phyloP scores from a whole-genome alignment of 2,329 filamentous ascomycete species.

The Dichotomopilus funicola region DNA sequence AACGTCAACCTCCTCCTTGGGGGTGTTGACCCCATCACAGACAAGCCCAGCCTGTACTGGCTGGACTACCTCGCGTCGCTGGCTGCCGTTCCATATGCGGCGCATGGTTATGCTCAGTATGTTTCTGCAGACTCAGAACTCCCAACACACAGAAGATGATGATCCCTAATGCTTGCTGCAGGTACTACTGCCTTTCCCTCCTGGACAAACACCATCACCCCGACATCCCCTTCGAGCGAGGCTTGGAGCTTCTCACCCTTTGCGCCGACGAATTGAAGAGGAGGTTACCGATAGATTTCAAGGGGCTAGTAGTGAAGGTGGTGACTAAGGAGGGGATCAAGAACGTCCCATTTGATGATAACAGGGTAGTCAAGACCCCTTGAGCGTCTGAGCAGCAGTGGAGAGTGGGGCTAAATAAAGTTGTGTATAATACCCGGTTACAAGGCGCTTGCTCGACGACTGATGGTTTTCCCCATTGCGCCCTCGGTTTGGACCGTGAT shows the following conservation, averaged over 20 bases:
- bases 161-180: slow-evolving; percentile 32
- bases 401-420: slow-evolving; percentile 8
- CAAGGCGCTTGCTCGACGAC: slow-evolving; percentile 7
- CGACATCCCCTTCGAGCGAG: slow-evolving; percentile 81
- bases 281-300: slow-evolving; percentile 96
- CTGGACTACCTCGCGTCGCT: slow-evolving; percentile 90
- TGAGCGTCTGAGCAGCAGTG: slow-evolving; percentile 30
- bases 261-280: slow-evolving; percentile 97
- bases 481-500: slow-evolving; percentile 8
- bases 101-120: slow-evolving; percentile 95
- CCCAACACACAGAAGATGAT: background rate
- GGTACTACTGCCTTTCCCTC: slow-evolving; percentile 96
- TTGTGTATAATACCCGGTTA: slow-evolving; percentile 25
- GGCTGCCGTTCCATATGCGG: slow-evolving; percentile 86
- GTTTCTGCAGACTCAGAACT: slow-evolving; percentile 26
- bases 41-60: slow-evolving; percentile 93
- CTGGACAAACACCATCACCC: slow-evolving; percentile 98
- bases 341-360: slow-evolving; percentile 80
- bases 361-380: slow-evolving; percentile 60
- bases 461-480: slow-evolving; percentile 4
- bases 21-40: slow-evolving; percentile 84
- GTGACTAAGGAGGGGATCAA: slow-evolving; percentile 89
- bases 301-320: slow-evolving; percentile 90
- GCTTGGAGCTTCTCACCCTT: slow-evolving; percentile 86
- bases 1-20: slow-evolving; percentile 94